A percentile compares a stretch with the other conserved stretches of the same genome.
Evolutionary conservation across 495 filamentous ascomycete species (phyloP).

Genomic region (Aspergillus heteromorphus): DNA sequence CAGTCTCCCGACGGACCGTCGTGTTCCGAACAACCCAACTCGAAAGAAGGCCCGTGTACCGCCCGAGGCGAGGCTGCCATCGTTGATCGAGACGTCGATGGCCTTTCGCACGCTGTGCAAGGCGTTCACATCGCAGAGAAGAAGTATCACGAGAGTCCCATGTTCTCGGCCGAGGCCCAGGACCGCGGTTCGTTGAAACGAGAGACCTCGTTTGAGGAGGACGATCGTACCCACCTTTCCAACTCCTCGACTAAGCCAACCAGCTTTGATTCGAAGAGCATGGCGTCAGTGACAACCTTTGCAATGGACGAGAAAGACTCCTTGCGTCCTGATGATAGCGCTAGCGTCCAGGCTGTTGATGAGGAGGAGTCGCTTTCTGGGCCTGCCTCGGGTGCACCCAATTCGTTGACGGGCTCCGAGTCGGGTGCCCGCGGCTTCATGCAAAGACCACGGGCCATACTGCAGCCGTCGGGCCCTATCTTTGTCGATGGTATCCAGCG

Average conservation of each 20-base stretch:
- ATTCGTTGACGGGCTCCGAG: conserved; percentile 75
- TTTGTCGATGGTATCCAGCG: conserved; percentile 26
- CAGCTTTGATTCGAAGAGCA: conserved; percentile 86
- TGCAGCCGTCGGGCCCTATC: conserved; percentile 27
- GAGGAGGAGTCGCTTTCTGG: conserved; percentile 78
- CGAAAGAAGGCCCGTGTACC: conserved; percentile 14
- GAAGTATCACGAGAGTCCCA: conserved; percentile 24
- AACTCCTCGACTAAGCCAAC: conserved; percentile 78
- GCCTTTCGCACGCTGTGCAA: conserved; percentile 32
- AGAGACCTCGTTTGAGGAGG: conserved; percentile 46
- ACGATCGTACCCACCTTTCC: conserved; percentile 61
- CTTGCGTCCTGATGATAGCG: conserved; percentile 86
- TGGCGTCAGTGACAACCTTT: conserved; percentile 85
- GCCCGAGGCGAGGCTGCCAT: conserved; percentile 13
- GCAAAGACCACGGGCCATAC: conserved; percentile 29
- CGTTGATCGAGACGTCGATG: conserved; percentile 26
- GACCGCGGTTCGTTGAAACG: conserved; percentile 33
- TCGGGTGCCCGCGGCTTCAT: conserved; percentile 66
- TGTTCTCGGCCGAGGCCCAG: conserved; percentile 24
- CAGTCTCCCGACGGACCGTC: conserved; percentile 15
- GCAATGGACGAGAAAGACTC: conserved; percentile 94
- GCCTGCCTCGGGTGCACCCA: conserved; percentile 64
- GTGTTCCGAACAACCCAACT: conserved; percentile 17
- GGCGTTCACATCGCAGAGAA: conserved; percentile 27
- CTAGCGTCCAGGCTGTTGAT: conserved; percentile 82